Evolutionary conservation across 768 basidiomycete species (phyloP).

Genomic region (Amanita muscaria): DNA sequence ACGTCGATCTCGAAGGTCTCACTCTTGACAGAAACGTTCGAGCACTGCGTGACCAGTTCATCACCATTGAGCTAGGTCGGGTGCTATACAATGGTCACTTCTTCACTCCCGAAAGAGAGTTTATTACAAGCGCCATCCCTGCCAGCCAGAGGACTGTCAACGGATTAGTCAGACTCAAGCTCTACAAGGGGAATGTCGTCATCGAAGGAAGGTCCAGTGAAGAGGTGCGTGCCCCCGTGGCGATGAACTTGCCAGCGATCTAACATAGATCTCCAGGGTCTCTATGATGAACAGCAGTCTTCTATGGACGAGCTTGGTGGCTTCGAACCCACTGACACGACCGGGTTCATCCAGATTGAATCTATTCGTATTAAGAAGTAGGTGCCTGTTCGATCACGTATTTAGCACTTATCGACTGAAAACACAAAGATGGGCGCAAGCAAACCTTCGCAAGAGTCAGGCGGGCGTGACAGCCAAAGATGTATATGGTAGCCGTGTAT

Average conservation of each 20-base stretch:
- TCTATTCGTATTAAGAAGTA: conserved; percentile 97
- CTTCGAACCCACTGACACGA: conserved; percentile 92
- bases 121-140: conserved; percentile 83
- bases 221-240: conserved; percentile 42
- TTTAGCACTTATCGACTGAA: conserved; percentile 6
- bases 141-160: conserved; percentile 96
- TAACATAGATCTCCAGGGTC: conserved; percentile 39
- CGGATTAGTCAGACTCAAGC: conserved; percentile 79
- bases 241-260: neutral
- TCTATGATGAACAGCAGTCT: conserved; percentile 92
- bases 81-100: conserved; percentile 99
- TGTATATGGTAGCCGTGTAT: conserved; percentile 65
- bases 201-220: conserved; percentile 87
- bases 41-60: conserved; percentile 87
- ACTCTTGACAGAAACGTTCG: conserved; percentile 98
- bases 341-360: conserved; percentile 96
- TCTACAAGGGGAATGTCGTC: conserved; percentile 95
- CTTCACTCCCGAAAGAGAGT: conserved; percentile 99
- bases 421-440: conserved; percentile 67
- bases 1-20: conserved; percentile 94
- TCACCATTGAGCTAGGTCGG: conserved; percentile 81
- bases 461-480: conserved; percentile 69
- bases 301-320: conserved; percentile 99
- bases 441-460: conserved; percentile 79
- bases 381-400: conserved; percentile 18